These are phyloP conservation scores for Alternaria sp. DNA, from an alignment of 2,329 filamentous ascomycete species.

Conservation along the genomic window DNA sequence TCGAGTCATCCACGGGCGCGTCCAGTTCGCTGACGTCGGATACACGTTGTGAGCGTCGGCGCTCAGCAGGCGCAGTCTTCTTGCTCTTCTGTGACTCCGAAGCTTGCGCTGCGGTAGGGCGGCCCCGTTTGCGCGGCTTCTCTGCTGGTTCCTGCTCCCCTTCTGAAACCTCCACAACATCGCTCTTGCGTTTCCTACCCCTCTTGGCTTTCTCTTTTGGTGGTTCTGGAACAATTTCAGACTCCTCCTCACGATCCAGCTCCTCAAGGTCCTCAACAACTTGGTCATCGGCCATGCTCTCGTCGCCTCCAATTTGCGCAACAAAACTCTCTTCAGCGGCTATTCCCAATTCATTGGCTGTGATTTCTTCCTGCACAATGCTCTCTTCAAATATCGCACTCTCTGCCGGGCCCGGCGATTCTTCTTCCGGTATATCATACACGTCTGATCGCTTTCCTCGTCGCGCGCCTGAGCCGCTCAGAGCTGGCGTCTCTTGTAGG, in stretches of 20 bases:
- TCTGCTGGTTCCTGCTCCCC: conserved; percentile 21
- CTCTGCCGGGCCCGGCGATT: conserved; percentile 35
- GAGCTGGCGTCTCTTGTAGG: conserved; percentile 37
- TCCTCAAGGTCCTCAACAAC: conserved; percentile 24
- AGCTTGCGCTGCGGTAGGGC: conserved; percentile 9
- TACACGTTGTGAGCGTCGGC: conserved; percentile 35
- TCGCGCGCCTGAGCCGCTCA: conserved; percentile 43
- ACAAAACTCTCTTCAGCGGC: conserved; percentile 38
- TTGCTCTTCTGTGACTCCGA: conserved; percentile 24
- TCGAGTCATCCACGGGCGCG: conserved; percentile 21
- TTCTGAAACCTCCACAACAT: conserved; percentile 22
- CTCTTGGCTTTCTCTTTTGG: conserved; percentile 32
- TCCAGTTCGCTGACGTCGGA: conserved; percentile 40
- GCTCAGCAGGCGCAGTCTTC: conserved; percentile 23
- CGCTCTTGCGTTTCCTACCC: conserved; percentile 40
- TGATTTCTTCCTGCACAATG: conserved; percentile 40
- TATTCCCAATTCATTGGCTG: conserved; percentile 28
- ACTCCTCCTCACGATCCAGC: conserved; percentile 36
- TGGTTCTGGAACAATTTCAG: conserved; percentile 34
- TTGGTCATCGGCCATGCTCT: conserved; percentile 24
- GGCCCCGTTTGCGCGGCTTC: conserved; percentile 27
- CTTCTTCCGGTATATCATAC: conserved; percentile 40
- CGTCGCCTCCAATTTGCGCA: conserved; percentile 37
- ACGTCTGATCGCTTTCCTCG: conserved; percentile 38
- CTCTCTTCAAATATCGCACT: conserved; percentile 41